These are phyloP conservation scores for Fonsecaea monophora DNA, from an alignment of 2,329 filamentous ascomycete species.

Conservation along the genomic window DNA sequence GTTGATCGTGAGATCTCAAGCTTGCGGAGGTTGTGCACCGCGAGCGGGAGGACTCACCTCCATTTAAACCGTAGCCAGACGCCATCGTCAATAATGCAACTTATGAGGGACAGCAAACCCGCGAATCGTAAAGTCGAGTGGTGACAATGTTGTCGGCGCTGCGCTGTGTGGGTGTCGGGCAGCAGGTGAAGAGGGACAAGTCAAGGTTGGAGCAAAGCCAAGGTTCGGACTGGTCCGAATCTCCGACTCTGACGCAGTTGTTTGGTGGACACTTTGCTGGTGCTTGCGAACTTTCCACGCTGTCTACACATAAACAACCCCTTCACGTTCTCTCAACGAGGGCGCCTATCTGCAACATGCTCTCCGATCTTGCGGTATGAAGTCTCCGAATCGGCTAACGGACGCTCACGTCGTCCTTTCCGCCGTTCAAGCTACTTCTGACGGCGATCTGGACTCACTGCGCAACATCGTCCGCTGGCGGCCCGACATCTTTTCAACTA, in stretches of 20 bases:
- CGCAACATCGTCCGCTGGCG: conserved; percentile 59
- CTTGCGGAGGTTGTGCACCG: not conserved
- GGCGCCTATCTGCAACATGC: conserved; percentile 1
- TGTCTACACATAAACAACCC: not conserved
- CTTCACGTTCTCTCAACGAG: not conserved
- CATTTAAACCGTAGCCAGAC: conserved; percentile 62
- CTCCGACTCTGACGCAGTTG: conserved; percentile 14
- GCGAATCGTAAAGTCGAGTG: conserved; percentile 27
- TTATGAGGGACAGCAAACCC: conserved; percentile 11
- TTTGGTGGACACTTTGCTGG: not conserved
- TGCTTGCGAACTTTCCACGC: conserved; percentile 16
- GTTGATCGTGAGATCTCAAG: not conserved
- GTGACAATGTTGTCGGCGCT: conserved; percentile 29
- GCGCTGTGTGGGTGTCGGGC: not conserved
- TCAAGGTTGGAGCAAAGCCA: conserved; percentile 11
- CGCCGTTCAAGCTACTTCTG: conserved; percentile 62
- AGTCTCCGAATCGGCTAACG: conserved; percentile 52
- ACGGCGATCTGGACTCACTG: conserved; percentile 60
- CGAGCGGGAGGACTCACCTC: conserved; percentile 51
- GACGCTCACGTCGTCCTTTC: conserved; percentile 65
- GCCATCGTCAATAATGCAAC: conserved; percentile 50
- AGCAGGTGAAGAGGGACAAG: not conserved
- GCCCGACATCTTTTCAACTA: conserved; percentile 56
- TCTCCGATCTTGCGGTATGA: conserved; percentile 43
- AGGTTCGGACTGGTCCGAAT: conserved; percentile 3